Evolutionary conservation across 2,329 filamentous ascomycete species (phyloP), one percentile per base, ranked within the genome.

Genomic region (Fusarium goolgardi): DNA sequence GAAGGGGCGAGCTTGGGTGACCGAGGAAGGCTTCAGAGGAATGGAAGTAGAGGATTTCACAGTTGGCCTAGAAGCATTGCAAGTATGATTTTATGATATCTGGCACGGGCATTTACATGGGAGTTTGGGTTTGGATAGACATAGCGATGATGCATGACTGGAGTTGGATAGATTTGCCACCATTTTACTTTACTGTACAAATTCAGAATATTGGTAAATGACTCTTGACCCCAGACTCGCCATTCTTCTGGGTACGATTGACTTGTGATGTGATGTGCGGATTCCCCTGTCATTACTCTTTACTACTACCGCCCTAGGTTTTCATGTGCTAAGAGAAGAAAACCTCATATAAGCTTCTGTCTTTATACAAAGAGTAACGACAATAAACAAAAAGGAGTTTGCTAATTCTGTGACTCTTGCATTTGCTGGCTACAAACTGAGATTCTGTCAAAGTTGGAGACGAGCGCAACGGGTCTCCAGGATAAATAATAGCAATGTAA

Each of bases 11-110:
- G 88, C 88, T 59, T 97, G 95, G 95, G 81, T 85, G 1, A 92
- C 97, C 0, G 94, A 97, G 77, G 94, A 97, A 47, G 94, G 94
- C 0, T 97, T 97, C 74, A 84, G 85, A 66, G 91, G 90, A 0
- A 77, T 97, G 54, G 91, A 95, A 60, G 71, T 83, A 2, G 78
- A 80, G 23, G 74, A 69, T n/a, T 67, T 75, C 37, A 64, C 65
- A 1, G 52, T 60, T n/a, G 71, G 68, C 3, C 47, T 73, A 27
- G 65, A 75, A 34, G 71, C 69, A 25, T 44, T 73, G 58, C 61
- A 69, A 39, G 63, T 41, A 54, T 73, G 32, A 73, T 37, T 12
- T 16, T 32, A 44, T 44, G 20, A 21, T 25, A 32, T 32, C 32
- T 43, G 15, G 13, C 20, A 45, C 51, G 25, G 65, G 52, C 57